Base-by-base conservation (phyloP, 306 rosid species). In the Lablab purpureus region DNA sequence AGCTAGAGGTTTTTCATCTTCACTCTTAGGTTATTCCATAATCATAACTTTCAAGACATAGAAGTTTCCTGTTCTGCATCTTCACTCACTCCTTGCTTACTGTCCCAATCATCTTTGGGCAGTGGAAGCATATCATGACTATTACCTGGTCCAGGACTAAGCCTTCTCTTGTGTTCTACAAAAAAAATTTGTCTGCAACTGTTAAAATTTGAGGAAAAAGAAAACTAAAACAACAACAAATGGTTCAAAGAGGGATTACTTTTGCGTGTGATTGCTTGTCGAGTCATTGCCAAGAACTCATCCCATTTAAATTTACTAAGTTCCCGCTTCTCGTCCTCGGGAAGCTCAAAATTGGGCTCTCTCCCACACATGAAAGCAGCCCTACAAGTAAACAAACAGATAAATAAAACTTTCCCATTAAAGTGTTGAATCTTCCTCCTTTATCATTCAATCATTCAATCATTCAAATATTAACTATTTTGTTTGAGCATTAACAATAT, bases 331-430 rank as follows among this genome's bases (percentile, higher is more conserved):
- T 90, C 98, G 74, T 82, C 91, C 67, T 89, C 90, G 0, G 92
- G 74, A 63, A 94, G 95, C 87, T 94, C 97, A 1, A 88, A 92
- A 83, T 94, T 94, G 0, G 98, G 98, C 60, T 94, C 98, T 85
- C 98, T 87, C 58, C 97, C 97, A 19, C 98, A 94, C 92, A 94
- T 93, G 88, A 87, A 94, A 78, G 98, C 98, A 67, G 98, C 98
- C 87, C 98, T 94, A 80, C 2, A 76, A 43, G 81, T 43, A 78
- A 59, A 50, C 7, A 54, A 2, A 8, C 8, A 8, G 43, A 40
- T 9, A 10, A 79, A 17, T 45, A 47, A 41, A 59, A 50, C 58
- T 32, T 71, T 34, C 32, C 40, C 30, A 58, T 27, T 28, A 25
- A 37, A 78, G 47, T 27, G 46, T 32, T 32, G 30, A 77, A 14